A percentile compares a stretch with the other conserved stretches of the same genome.
Conservation (phyloP, 306 rosid species). For the Castanea sativa region DNA sequence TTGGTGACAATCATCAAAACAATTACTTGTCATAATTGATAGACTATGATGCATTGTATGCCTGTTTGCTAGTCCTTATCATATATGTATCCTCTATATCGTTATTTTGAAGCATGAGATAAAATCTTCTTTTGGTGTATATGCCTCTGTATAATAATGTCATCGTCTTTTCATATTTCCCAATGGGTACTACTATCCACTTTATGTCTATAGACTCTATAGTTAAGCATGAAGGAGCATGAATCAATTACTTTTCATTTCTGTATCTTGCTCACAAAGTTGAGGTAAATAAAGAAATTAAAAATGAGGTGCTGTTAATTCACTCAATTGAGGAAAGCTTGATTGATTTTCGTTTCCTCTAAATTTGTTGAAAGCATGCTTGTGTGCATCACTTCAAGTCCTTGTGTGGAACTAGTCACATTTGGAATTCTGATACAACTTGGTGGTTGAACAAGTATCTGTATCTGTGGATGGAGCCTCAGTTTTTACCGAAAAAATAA, state of each 20-base stretch:
- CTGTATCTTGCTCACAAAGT: background rate
- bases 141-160: background rate
- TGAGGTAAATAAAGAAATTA: background rate
- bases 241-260: background rate
- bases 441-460: background rate
- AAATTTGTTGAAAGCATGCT: background rate
- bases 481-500: constrained; percentile 17
- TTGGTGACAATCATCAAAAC: background rate
- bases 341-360: background rate
- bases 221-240: background rate
- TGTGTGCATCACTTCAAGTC: background rate
- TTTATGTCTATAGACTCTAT: background rate
- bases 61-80: background rate
- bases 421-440: background rate
- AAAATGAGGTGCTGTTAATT: background rate
- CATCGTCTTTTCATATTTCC: background rate
- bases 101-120: background rate
- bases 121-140: background rate
- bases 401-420: background rate
- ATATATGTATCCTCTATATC: background rate
- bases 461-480: background rate
- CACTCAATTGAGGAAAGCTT: background rate
- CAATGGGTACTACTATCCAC: background rate
- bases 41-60: background rate
- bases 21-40: background rate